A percentile compares a stretch with the other conserved stretches of the same genome.
phyloP scores from a whole-genome alignment of 371 early-diverging fungal genomes.

The Blakeslea trispora region DNA sequence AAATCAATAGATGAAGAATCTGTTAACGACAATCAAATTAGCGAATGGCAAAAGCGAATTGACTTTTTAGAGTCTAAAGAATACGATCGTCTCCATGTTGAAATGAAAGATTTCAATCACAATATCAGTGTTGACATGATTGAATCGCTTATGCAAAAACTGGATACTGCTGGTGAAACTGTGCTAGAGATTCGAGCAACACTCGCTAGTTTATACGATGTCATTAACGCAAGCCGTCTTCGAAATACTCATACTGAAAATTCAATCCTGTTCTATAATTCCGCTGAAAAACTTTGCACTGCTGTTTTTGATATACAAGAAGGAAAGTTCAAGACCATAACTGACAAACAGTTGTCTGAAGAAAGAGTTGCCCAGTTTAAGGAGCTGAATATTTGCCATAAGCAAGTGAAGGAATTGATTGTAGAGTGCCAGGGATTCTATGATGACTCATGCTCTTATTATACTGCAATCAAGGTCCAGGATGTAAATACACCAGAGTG shows the following conservation, averaged over 20 bases:
- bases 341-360: constrained; percentile 12
- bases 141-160: constrained; percentile 20
- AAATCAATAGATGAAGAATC: constrained; percentile 14
- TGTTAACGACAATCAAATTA: constrained; percentile 36
- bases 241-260: constrained; percentile 45
- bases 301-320: constrained; percentile 3
- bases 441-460: constrained; percentile 45
- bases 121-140: constrained; percentile 20
- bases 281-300: constrained; percentile 8
- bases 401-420: constrained; percentile 29
- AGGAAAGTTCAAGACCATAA: constrained; percentile 11
- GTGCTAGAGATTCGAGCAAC: constrained; percentile 30
- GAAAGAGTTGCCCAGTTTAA: constrained; percentile 24
- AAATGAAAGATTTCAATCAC: constrained; percentile 14
- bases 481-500: constrained; percentile 22
- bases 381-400: constrained; percentile 22
- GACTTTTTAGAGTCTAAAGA: constrained; percentile 36
- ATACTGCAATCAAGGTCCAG: constrained; percentile 34
- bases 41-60: constrained; percentile 41
- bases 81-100: constrained; percentile 28
- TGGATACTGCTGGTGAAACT: constrained; percentile 38
- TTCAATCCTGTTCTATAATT: constrained; percentile 18
- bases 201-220: constrained; percentile 40
- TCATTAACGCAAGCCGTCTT: constrained; percentile 41
- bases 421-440: constrained; percentile 43